These are phyloP conservation scores for Biancaea sappan DNA, from an alignment of 306 rosid genomes.

Conservation along the genomic window DNA sequence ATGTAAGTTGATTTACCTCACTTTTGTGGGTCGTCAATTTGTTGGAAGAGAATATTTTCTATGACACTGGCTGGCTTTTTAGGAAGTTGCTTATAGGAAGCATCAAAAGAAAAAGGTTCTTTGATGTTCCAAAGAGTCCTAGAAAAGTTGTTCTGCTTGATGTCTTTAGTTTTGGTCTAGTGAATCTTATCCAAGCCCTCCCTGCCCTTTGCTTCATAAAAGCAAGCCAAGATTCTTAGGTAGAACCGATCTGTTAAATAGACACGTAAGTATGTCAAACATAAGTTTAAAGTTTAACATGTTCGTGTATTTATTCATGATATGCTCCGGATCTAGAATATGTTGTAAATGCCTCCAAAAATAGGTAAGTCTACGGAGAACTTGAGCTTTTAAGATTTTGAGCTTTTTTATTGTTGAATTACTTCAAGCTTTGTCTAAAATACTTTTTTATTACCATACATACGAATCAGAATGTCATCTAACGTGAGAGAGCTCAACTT, in stretches of 20 bases:
- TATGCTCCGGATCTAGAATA: too few species aligned
- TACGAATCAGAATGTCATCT: too few species aligned
- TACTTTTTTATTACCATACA: too few species aligned
- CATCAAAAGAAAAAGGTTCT: slow-evolving; percentile 39
- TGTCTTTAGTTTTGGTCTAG: slow-evolving; percentile 33
- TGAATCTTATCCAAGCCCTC: slow-evolving; percentile 44
- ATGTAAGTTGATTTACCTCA: neutral
- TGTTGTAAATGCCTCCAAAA: too few species aligned
- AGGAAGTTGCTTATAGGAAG: slow-evolving; percentile 26
- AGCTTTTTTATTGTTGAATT: too few species aligned
- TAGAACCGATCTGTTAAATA: too few species aligned
- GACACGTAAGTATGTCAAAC: neutral
- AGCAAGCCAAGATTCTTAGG: neutral
- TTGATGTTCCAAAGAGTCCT: slow-evolving; percentile 44
- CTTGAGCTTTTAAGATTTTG: too few species aligned
- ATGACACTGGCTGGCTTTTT: slow-evolving; percentile 40
- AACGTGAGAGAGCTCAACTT: too few species aligned
- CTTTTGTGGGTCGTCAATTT: slow-evolving; percentile 11
- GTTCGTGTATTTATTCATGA: too few species aligned
- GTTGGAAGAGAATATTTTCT: slow-evolving; percentile 26
- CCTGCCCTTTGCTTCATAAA: slow-evolving; percentile 45
- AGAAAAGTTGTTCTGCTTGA: slow-evolving; percentile 26
- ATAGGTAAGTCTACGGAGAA: too few species aligned
- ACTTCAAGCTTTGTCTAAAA: too few species aligned
- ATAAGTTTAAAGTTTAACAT: too few species aligned